These are phyloP conservation scores for Sporothrix curviconia DNA, from an alignment of 2,329 filamentous ascomycete genomes.

Conservation along the genomic window DNA sequence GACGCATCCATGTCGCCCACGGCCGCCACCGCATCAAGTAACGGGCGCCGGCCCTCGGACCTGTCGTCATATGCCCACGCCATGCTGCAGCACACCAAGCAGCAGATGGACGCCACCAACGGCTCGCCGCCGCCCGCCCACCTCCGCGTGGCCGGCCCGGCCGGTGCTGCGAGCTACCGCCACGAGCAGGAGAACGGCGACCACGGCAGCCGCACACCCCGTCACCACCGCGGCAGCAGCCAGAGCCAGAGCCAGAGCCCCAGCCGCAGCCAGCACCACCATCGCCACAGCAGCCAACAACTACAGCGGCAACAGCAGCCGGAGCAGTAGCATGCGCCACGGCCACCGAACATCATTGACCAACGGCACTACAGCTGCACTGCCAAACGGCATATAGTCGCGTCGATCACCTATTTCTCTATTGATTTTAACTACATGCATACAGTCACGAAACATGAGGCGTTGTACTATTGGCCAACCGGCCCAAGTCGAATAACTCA, in stretches of 20 bases:
- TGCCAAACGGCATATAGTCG: constrained; percentile 24
- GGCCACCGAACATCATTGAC: background rate
- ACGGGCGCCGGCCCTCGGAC: constrained; percentile 21
- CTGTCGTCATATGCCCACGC: constrained; percentile 45
- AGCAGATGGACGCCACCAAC: constrained; percentile 55
- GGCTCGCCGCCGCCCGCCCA: constrained; percentile 31
- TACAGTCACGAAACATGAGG: constrained; percentile 18
- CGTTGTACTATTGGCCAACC: background rate
- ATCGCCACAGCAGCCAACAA: constrained; percentile 4
- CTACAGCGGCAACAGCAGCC: background rate
- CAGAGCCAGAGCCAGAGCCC: constrained; percentile 5
- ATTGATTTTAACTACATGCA: too few relatives aligned
- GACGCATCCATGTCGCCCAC: background rate
- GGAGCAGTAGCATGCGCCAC: background rate
- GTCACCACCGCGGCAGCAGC: background rate
- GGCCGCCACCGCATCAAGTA: background rate
- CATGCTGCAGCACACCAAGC: constrained; percentile 60
- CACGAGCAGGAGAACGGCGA: constrained; percentile 13
- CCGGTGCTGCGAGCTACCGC: too few relatives aligned
- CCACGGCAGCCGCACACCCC: constrained; percentile 15
- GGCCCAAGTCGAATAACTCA: too few relatives aligned
- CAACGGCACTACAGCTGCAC: constrained; percentile 17
- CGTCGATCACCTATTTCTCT: constrained; percentile 16
- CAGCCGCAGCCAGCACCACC: constrained; percentile 3
- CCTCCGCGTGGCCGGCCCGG: constrained; percentile 13